phyloP scores from a whole-genome alignment of 75 land plant species.

The Sequoiadendron giganteum region DNA sequence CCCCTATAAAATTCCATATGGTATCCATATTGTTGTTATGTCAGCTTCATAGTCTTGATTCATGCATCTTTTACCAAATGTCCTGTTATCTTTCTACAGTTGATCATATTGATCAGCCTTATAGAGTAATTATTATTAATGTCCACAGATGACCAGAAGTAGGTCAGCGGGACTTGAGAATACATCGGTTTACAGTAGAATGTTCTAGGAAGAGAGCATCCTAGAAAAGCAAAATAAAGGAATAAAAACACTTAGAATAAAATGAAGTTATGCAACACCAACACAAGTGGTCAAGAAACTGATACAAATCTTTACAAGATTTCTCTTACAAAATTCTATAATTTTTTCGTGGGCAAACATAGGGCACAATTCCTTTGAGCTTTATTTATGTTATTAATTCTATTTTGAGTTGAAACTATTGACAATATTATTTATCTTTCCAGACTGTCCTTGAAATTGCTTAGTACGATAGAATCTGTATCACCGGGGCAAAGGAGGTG shows the following conservation, averaged over 20 bases:
- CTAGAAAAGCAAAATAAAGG: no score
- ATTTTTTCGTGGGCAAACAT: neutral
- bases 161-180: no score
- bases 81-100: neutral
- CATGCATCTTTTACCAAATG: neutral
- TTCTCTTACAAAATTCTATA: neutral
- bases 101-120: neutral
- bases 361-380: neutral
- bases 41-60: neutral
- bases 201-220: no score
- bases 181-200: no score
- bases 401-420: neutral
- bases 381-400: neutral
- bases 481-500: slow-evolving; percentile 25
- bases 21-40: no score
- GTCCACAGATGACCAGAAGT: no score
- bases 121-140: neutral
- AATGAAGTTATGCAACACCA: no score
- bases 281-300: no score
- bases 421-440: neutral
- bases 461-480: slow-evolving; percentile 13
- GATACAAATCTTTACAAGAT: neutral
- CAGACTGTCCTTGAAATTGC: slow-evolving; percentile 5
- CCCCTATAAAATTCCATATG: no score
- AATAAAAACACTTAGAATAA: no score